Evolutionary conservation across 2,329 filamentous ascomycete genomes (phyloP).

Genomic region (Tolypocladium inflatum): DNA sequence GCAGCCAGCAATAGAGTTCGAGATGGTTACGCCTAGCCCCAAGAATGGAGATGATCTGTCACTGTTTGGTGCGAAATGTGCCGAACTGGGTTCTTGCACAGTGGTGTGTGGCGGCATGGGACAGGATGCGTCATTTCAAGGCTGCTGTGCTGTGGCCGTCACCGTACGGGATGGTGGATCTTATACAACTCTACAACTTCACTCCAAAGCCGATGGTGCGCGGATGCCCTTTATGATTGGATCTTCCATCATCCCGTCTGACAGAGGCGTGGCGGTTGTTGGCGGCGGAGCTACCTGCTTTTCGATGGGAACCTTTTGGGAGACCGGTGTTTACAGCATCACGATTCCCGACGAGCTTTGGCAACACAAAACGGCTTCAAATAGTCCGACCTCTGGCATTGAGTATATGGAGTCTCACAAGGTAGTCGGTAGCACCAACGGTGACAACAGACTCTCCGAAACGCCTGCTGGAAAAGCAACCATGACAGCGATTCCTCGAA

Average conservation of each 20-base stretch:
- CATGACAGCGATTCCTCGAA: slow-evolving; percentile 34
- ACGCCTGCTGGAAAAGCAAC: slow-evolving; percentile 6
- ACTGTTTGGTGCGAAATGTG: slow-evolving; percentile 21
- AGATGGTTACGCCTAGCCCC: not conserved
- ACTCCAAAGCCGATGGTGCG: not conserved
- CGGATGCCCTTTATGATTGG: slow-evolving; percentile 60
- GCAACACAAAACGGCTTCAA: not conserved
- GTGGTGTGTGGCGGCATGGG: slow-evolving; percentile 25
- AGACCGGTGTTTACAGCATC: slow-evolving; percentile 46
- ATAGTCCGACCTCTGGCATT: not conserved
- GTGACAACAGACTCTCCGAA: not conserved
- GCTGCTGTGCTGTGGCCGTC: slow-evolving; percentile 17
- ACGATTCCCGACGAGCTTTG: not conserved
- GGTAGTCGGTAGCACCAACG: slow-evolving; percentile 6
- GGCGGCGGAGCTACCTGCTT: slow-evolving; percentile 85
- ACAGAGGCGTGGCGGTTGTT: slow-evolving; percentile 48
- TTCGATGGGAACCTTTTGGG: slow-evolving; percentile 84
- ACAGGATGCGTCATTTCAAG: slow-evolving; percentile 13
- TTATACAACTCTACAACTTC: slow-evolving; percentile 3
- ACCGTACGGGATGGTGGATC: slow-evolving; percentile 24
- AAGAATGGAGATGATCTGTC: slow-evolving; percentile 10
- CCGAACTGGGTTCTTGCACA: slow-evolving; percentile 10
- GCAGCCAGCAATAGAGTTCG: slow-evolving; percentile 18
- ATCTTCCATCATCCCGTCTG: slow-evolving; percentile 42
- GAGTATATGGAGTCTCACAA: slow-evolving; percentile 18